Evolutionary conservation across 768 basidiomycete genomes (phyloP).

Genomic region (Lyophyllum decastes): DNA sequence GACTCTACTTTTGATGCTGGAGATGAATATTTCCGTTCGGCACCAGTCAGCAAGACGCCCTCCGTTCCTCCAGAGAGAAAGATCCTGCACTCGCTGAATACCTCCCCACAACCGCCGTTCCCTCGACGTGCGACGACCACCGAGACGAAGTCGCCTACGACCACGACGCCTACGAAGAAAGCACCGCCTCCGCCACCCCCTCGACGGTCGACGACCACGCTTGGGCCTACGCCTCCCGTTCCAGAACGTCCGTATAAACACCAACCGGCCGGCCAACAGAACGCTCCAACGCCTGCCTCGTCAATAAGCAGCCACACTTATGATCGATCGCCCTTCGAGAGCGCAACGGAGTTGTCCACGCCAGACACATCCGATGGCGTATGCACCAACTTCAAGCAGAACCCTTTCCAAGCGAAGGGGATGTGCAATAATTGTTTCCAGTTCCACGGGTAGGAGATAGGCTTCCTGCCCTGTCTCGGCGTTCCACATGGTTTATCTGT

Average conservation of each 20-base stretch:
- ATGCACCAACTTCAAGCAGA: slow-evolving; percentile 63
- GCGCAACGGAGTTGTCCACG: slow-evolving; percentile 47
- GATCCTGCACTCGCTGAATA: slow-evolving; percentile 2
- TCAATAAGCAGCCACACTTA: slow-evolving; percentile 36
- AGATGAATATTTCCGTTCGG: slow-evolving; percentile 19
- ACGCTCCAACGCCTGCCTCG: slow-evolving; percentile 30
- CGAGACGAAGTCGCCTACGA: slow-evolving; percentile 10
- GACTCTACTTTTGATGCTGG: slow-evolving; percentile 10
- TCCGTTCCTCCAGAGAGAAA: background rate
- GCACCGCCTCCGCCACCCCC: slow-evolving; percentile 70
- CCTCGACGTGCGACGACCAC: slow-evolving; percentile 24
- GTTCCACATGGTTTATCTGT: background rate
- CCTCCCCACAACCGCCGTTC: slow-evolving; percentile 17
- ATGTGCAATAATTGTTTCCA: slow-evolving; percentile 70
- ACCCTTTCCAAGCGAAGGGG: slow-evolving; percentile 65
- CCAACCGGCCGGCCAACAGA: slow-evolving; percentile 18
- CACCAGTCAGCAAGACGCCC: background rate
- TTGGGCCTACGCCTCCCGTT: slow-evolving; percentile 43
- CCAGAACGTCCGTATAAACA: slow-evolving; percentile 42
- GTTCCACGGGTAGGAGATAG: slow-evolving; percentile 36
- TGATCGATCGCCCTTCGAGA: slow-evolving; percentile 68
- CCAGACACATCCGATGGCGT: slow-evolving; percentile 22
- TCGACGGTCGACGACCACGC: slow-evolving; percentile 40
- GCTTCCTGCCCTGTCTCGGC: too few species aligned
- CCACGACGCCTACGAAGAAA: slow-evolving; percentile 36